Conservation (phyloP, 768 basidiomycete genomes). For the Steccherinum ochraceum region DNA sequence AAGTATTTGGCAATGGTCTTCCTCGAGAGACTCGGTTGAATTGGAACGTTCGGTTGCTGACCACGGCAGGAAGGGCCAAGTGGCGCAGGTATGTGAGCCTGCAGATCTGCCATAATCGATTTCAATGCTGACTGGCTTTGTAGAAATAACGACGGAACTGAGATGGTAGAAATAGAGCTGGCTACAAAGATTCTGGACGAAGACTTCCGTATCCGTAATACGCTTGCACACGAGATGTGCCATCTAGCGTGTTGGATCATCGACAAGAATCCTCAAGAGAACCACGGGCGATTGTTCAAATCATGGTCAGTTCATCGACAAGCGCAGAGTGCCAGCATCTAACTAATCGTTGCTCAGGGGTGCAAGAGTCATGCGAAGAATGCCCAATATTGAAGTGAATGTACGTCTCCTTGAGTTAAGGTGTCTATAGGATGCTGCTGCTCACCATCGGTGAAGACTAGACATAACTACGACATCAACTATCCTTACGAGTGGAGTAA, state of each 20-base stretch:
- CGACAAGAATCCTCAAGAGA: conserved; percentile 59
- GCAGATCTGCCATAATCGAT: background rate
- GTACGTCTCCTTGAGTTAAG: background rate
- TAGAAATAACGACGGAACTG: conserved; percentile 53
- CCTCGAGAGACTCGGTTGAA: conserved; percentile 49
- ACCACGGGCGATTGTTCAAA: conserved; percentile 70
- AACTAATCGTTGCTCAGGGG: conserved; percentile 42
- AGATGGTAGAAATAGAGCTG: conserved; percentile 65
- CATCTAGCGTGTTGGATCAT: conserved; percentile 87
- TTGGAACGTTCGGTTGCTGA: conserved; percentile 62
- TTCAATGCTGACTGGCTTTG: background rate
- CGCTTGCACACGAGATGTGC: conserved; percentile 89
- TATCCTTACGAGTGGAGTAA: conserved; percentile 72
- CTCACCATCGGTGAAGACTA: conserved; percentile 49
- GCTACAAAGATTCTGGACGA: conserved; percentile 76
- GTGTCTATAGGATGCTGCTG: background rate
- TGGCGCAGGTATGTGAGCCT: conserved; percentile 44
- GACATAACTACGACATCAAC: conserved; percentile 69
- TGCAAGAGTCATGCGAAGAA: conserved; percentile 55
- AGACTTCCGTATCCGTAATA: conserved; percentile 78
- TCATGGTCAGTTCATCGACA: conserved; percentile 41
- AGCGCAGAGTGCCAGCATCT: background rate
- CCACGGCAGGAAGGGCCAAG: conserved; percentile 66
- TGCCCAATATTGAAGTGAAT: conserved; percentile 50
- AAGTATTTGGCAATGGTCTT: conserved; percentile 48